phyloP scores from a whole-genome alignment of 2,329 filamentous ascomycete genomes.

The Botrytis pseudocinerea region DNA sequence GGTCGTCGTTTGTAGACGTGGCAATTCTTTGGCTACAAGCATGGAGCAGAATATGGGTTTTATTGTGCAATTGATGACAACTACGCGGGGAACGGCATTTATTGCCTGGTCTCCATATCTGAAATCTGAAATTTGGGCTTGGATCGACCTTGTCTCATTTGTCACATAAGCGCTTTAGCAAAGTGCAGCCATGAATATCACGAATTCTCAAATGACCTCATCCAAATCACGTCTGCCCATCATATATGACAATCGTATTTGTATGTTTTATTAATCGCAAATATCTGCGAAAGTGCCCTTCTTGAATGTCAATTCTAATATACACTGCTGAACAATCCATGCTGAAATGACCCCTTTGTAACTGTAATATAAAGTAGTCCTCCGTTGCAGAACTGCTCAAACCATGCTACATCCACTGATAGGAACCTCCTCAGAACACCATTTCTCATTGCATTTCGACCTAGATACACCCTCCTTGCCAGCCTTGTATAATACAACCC shows the following conservation, averaged over 20 bases:
- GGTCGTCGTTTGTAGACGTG: conserved; percentile 92
- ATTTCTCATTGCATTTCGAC: background rate
- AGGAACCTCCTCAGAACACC: background rate
- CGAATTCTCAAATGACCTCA: conserved; percentile 26
- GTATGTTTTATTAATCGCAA: background rate
- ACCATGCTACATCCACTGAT: background rate
- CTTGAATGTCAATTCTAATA: background rate
- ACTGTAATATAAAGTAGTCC: background rate
- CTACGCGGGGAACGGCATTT: conserved; percentile 69
- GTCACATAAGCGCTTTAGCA: conserved; percentile 47
- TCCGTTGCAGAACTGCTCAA: background rate
- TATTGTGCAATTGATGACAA: conserved; percentile 63
- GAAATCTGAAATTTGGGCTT: conserved; percentile 31
- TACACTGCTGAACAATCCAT: background rate
- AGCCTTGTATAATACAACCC: background rate
- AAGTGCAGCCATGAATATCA: conserved; percentile 39
- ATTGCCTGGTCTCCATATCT: conserved; percentile 63
- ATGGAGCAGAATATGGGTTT: conserved; percentile 43
- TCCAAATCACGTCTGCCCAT: background rate
- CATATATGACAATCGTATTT: background rate
- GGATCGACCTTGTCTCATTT: conserved; percentile 43
- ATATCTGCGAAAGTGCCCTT: background rate
- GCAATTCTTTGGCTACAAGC: conserved; percentile 20
- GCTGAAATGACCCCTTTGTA: background rate
- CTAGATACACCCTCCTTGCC: background rate